Percentiles rank a stretch among this genome's conserved stretches.
Evolutionary conservation across 768 basidiomycete genomes (phyloP).

Genomic region (Xerocomellus dryophilus): DNA sequence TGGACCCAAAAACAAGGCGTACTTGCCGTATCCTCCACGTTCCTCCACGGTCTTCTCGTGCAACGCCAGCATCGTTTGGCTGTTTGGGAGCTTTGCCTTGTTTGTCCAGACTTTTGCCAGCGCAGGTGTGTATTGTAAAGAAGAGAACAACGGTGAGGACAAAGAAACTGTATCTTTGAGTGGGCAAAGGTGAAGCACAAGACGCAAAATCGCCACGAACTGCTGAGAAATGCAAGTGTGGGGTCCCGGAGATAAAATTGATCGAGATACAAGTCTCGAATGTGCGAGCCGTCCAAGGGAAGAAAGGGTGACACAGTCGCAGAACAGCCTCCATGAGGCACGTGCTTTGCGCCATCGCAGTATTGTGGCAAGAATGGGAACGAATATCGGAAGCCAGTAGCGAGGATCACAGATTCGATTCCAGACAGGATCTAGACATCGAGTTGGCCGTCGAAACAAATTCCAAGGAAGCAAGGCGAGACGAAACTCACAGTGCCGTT

Average conservation of each 20-base stretch:
- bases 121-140: conserved; percentile 4
- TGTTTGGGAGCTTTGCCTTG: conserved; percentile 9
- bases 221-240: conserved; percentile 8
- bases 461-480: too few relatives aligned
- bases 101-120: conserved; percentile 17
- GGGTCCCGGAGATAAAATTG: conserved; percentile 12
- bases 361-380: conserved; percentile 15
- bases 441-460: too few relatives aligned
- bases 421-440: too few relatives aligned
- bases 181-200: neutral
- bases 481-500: too few relatives aligned
- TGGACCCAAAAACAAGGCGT: neutral
- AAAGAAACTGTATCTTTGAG: neutral
- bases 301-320: conserved; percentile 3
- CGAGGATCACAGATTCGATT: conserved; percentile 8
- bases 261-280: conserved; percentile 15
- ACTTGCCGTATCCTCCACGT: conserved; percentile 15
- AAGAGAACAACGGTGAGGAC: neutral
- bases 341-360: conserved; percentile 6
- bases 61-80: neutral
- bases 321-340: neutral
- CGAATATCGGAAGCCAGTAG: conserved; percentile 13
- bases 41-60: too few relatives aligned
- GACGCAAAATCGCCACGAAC: neutral
- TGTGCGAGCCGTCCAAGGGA: conserved; percentile 2